phyloP scores from a whole-genome alignment of 1,284 basidiomycete species.

The Somion occarium region DNA sequence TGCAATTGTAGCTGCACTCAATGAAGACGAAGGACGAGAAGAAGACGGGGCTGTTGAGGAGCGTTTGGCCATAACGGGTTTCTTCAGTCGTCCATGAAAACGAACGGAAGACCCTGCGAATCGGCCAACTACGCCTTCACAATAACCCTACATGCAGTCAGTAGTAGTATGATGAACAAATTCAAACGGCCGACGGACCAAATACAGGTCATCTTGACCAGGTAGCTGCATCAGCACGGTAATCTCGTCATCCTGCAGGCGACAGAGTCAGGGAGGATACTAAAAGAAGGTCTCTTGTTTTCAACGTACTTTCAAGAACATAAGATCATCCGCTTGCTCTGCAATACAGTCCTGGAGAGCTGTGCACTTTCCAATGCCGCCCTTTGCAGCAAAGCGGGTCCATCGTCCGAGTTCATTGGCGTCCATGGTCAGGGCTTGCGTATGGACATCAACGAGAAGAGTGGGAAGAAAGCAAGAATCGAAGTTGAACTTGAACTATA shows the following conservation, averaged over 20 bases:
- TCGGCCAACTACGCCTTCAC: constrained; percentile 87
- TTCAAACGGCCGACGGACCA: constrained; percentile 41
- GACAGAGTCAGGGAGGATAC: background rate
- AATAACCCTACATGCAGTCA: constrained; percentile 38
- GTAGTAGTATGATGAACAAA: constrained; percentile 4
- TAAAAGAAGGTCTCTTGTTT: no score
- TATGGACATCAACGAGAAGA: background rate
- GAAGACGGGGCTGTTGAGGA: constrained; percentile 26
- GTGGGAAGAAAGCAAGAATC: background rate
- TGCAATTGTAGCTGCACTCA: constrained; percentile 17
- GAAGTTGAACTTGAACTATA: background rate
- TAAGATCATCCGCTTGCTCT: constrained; percentile 73
- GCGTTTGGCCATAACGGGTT: constrained; percentile 72
- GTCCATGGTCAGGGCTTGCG: constrained; percentile 44
- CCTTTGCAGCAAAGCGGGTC: constrained; percentile 77
- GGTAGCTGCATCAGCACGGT: constrained; percentile 74
- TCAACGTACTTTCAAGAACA: constrained; percentile 74
- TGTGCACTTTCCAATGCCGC: constrained; percentile 74
- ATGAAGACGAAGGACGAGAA: constrained; percentile 22
- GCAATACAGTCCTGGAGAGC: constrained; percentile 75
- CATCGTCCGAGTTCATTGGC: constrained; percentile 68
- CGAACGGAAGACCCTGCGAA: constrained; percentile 68
- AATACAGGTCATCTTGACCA: constrained; percentile 47
- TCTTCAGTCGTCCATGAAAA: constrained; percentile 77
- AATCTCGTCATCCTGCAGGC: constrained; percentile 69